These are phyloP conservation scores for Teratosphaeria destructans DNA, from an alignment of 2,329 filamentous ascomycete species.

Conservation along the genomic window DNA sequence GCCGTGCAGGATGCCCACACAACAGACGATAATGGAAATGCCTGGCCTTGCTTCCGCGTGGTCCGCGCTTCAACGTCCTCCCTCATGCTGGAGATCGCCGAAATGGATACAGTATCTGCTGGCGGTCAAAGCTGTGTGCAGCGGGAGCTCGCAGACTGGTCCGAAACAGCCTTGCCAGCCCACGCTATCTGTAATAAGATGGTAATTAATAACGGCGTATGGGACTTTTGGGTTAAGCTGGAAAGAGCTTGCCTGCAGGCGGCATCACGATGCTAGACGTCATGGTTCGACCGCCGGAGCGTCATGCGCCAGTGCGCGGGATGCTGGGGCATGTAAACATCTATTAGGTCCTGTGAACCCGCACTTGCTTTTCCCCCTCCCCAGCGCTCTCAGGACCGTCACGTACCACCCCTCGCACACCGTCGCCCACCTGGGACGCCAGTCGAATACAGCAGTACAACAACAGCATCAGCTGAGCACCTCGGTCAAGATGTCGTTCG, in stretches of 20 bases:
- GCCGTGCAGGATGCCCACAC: not conserved
- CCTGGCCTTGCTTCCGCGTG: not conserved
- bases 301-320: not conserved
- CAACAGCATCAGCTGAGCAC: not conserved
- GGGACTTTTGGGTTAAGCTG: not conserved
- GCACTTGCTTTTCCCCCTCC: not conserved
- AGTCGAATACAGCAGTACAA: not conserved
- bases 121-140: not conserved
- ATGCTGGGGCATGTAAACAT: not conserved
- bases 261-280: not conserved
- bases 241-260: not conserved
- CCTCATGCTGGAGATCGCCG: not conserved
- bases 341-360: not conserved
- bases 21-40: not conserved
- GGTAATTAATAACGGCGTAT: not conserved
- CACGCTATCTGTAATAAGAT: not conserved
- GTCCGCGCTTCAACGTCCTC: not conserved
- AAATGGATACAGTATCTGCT: not conserved
- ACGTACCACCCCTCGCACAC: not conserved
- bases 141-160: not conserved
- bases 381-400: not conserved
- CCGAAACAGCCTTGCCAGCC: not conserved
- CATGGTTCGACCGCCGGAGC: not conserved
- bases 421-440: not conserved
- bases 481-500: not conserved